Evolutionary conservation across 441 rosid species (phyloP), one percentile per base, ranked within the genome.

Genomic region (Biscutella laevigata): DNA sequence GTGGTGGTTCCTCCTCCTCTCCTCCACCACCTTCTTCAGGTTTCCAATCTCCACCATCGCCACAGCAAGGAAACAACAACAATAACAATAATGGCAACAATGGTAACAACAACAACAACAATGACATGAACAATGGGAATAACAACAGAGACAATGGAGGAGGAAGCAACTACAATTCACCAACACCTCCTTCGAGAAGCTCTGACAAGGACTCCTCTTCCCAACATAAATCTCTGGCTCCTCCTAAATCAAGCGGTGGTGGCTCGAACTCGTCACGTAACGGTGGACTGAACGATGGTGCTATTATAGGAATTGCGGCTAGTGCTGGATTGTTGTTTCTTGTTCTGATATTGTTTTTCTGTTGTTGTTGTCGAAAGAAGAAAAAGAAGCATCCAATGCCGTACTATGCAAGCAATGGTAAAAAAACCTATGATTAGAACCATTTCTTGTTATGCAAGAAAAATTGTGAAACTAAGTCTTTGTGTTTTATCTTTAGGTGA

Each of bases 321-420:
- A 75, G 78, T 12, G 78, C 64, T 34, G 67, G 62, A 25, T 17
- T 86, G 32, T 43, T 87, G 48, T 4, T 87, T 22, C 57, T 78
- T 52, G 49, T 71, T 9, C 25, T 74, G 49, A 15, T 78, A n/a
- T 50, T 68, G 39, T 26, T 62, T 16, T 56, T 74, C 27, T 61
- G 72, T 5, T 39, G 72, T 26, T 70, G 83, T 64, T 65, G 68
- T 40, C 74, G 63, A 39, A 80, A 73, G 67, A 84, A 67, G 72
- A 84, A 75, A 74, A 81, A 54, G 67, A 67, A 67, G 36, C 26
- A 67, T 59, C 75, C 35, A 4, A 69, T 63, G 78, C 74, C 71
- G 6, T 80, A 80, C 59, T 75, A 73, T 50, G 29, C 41, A 10
- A 70, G 70, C 39, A 59, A 60, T 25, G 57, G 63, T 12, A 14